These are phyloP conservation scores for Angomonas ambiguus DNA, from an alignment of 208 protist species.

Conservation along the genomic window DNA sequence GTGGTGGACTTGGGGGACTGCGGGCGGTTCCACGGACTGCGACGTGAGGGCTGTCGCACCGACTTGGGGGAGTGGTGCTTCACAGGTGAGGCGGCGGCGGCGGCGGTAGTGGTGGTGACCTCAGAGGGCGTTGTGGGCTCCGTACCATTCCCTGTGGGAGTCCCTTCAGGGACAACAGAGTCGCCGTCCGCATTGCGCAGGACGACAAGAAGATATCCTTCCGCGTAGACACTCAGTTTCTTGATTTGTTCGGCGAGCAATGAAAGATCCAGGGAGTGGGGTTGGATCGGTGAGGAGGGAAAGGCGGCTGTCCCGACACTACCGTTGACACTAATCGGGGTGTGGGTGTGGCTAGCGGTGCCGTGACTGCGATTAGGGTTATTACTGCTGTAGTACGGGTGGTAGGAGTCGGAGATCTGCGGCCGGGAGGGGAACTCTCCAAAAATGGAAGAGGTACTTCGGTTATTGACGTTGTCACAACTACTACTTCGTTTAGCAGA, in stretches of 20 bases:
- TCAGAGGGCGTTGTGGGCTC: no score
- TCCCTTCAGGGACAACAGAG: no score
- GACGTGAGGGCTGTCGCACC: no score
- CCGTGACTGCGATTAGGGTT: neutral
- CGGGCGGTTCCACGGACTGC: no score
- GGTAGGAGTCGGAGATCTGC: neutral
- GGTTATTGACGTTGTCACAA: neutral
- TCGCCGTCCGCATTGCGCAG: slow-evolving; percentile 2
- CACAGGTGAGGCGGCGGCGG: no score
- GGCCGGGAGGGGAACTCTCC: neutral
- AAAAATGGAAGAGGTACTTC: neutral
- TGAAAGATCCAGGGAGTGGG: no score
- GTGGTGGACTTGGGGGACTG: neutral
- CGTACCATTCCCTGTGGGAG: no score
- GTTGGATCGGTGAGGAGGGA: neutral
- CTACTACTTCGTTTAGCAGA: neutral
- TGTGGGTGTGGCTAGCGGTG: neutral
- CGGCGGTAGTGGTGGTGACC: no score
- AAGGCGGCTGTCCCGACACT: no score
- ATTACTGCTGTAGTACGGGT: neutral
- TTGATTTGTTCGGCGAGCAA: slow-evolving; percentile 11
- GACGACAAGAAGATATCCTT: slow-evolving; percentile 13
- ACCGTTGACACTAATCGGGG: neutral
- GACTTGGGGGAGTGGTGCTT: no score
- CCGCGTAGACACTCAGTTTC: neutral